Evolutionary conservation across 371 early-diverging fungal species (phyloP), one percentile per base, ranked within the genome.

Genomic region (Rhizomucor miehei): DNA sequence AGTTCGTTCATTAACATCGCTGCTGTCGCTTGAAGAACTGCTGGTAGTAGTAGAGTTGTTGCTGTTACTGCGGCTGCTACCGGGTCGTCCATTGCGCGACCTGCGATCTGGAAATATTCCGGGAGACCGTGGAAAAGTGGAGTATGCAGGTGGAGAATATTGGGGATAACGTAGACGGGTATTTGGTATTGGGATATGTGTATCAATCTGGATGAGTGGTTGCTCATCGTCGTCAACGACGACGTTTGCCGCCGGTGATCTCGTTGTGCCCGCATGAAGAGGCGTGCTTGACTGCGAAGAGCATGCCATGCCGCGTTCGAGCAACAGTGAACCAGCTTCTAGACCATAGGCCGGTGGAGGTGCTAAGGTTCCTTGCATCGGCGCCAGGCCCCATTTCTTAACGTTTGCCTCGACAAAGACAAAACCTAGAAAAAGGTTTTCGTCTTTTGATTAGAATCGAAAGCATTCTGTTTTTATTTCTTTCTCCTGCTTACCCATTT

Each of bases 351-450:
- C 81, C 5, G 85, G 85, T 14, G 90, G 89, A n/a, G 90, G 90
- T 16, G 76, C 69, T 23, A 83, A 54, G 6, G 83, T 75, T 8
- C 89, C 90, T 57, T 85, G 81, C 11, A 77, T 63, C 8, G 90
- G 89, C 5, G 89, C 90, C 21, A 90, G 62, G 0, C 90, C 90
- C 90, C 90, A 90, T 54, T 86, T 85, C 60, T 89, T 88, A 17
- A 90, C 89, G 64, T 90, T 90, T 37, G 90, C 90, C 48, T 90
- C 90, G 12, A 90, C 82, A 75, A 89, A 84, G 11, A 84, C 82
- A 59, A 84, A 84, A 5, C 84, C 81, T 62, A 52, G 25, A 23
- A 24, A n/a, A 44, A 29, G 11, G 37, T n/a, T 19, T 40, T 8
- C 34, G 35, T 41, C 4, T 35, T 49, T 25, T 16, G 12, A 11